Conservation (phyloP, 2,329 filamentous ascomycete genomes). For the Diaporthe vexans region DNA sequence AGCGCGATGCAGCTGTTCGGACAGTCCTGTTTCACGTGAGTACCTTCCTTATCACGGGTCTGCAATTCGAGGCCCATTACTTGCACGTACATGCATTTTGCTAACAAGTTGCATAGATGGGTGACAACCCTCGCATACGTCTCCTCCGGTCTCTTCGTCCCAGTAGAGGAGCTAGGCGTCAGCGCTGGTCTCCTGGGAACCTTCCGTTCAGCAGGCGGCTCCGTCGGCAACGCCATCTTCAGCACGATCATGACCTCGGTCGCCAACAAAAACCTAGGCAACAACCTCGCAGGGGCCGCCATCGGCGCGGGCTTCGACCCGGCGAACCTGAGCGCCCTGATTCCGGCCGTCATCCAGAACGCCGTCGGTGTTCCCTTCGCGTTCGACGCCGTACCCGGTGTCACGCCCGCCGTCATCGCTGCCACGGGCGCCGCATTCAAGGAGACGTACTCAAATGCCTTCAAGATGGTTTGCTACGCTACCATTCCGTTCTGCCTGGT, state of each 20-base stretch:
- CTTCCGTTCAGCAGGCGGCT: constrained; percentile 50
- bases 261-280: constrained; percentile 47
- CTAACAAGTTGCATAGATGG: constrained; percentile 38
- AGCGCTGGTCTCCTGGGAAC: constrained; percentile 50
- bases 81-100: too few relatives aligned
- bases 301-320: constrained; percentile 46
- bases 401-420: constrained; percentile 36
- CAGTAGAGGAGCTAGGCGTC: constrained; percentile 49
- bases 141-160: constrained; percentile 49
- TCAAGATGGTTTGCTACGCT: constrained; percentile 47
- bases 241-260: constrained; percentile 50
- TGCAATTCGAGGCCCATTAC: background rate
- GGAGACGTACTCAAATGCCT: constrained; percentile 49
- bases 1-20: constrained; percentile 51
- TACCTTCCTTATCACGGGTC: background rate
- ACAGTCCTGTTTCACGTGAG: constrained; percentile 49
- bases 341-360: constrained; percentile 50
- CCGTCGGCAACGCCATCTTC: constrained; percentile 54
- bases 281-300: constrained; percentile 48
- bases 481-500: constrained; percentile 48
- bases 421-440: constrained; percentile 45
- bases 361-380: constrained; percentile 49
- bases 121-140: constrained; percentile 50
- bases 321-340: constrained; percentile 43
- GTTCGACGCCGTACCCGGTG: constrained; percentile 45